phyloP scores from a whole-genome alignment of 257 asterid genomes.

The Fraxinus quadrangulata region DNA sequence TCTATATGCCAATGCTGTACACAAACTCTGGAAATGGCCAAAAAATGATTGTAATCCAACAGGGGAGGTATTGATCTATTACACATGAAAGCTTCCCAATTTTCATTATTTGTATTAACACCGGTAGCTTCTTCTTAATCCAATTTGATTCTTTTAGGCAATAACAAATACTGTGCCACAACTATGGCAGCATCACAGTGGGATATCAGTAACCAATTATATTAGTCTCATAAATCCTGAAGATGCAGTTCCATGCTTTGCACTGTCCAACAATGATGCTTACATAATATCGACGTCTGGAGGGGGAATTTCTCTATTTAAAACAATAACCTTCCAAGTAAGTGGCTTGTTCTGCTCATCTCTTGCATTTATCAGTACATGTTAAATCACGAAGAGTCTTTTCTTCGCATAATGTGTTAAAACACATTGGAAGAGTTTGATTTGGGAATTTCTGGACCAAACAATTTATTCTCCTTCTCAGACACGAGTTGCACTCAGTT shows the following conservation, averaged over 20 bases:
- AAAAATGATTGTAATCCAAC: constrained; percentile 46
- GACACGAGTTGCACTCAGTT: background rate
- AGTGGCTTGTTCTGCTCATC: background rate
- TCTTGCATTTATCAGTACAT: background rate
- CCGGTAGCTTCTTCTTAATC: constrained; percentile 2
- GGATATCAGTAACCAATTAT: constrained; percentile 59
- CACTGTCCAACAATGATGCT: constrained; percentile 63
- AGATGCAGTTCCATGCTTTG: constrained; percentile 62
- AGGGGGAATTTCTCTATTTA: constrained; percentile 55
- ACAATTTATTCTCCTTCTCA: no score
- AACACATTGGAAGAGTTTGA: background rate
- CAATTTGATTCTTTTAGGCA: constrained; percentile 37
- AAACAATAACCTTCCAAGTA: constrained; percentile 64
- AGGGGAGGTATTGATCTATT: constrained; percentile 44
- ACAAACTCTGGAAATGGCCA: constrained; percentile 71
- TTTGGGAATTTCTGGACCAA: background rate
- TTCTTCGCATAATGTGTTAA: background rate
- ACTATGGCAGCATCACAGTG: constrained; percentile 55
- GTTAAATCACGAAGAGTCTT: no score
- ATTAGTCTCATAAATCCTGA: constrained; percentile 49
- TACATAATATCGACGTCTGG: constrained; percentile 69
- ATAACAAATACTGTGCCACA: constrained; percentile 49
- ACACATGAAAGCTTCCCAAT: background rate
- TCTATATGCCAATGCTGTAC: constrained; percentile 57
- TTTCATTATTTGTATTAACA: background rate